These are phyloP conservation scores for Ogataea wickerhamii DNA, from an alignment of 805 yeast species.

Conservation along the genomic window DNA sequence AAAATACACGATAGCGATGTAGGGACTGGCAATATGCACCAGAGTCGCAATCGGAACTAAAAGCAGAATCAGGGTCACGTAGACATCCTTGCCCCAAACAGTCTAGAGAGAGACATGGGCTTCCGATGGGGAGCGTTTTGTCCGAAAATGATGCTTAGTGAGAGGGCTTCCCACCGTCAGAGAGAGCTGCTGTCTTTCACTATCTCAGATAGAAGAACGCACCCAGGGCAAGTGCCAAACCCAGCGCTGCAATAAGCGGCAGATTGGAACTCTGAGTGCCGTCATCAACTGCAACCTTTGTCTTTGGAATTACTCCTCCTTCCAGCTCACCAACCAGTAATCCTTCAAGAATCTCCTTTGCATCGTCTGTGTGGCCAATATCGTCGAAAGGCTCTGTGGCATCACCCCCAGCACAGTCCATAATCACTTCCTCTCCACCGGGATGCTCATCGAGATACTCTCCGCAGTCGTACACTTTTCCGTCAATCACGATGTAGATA, in stretches of 20 bases:
- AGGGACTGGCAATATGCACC: too few relatives aligned
- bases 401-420: conserved; percentile 76
- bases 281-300: conserved; percentile 20
- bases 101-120: too few relatives aligned
- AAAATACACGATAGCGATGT: too few relatives aligned
- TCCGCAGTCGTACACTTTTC: conserved; percentile 74
- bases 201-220: conserved; percentile 36
- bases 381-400: conserved; percentile 74
- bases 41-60: too few relatives aligned
- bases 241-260: conserved; percentile 32
- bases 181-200: not conserved
- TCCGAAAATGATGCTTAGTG: too few relatives aligned
- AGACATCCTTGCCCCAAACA: too few relatives aligned
- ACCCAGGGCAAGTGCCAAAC: conserved; percentile 39
- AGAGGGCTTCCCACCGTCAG: not conserved
- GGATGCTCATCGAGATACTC: conserved; percentile 77
- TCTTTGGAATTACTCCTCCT: conserved; percentile 52
- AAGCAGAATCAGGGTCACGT: too few relatives aligned
- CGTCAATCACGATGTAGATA: conserved; percentile 81
- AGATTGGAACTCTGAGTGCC: conserved; percentile 14
- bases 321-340: conserved; percentile 78
- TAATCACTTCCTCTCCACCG: conserved; percentile 63
- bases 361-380: conserved; percentile 97
- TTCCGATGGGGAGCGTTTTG: too few relatives aligned
- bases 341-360: conserved; percentile 68